Evolutionary conservation across 2,329 filamentous ascomycete species (phyloP).

Genomic region (Fusarium decemcellulare): DNA sequence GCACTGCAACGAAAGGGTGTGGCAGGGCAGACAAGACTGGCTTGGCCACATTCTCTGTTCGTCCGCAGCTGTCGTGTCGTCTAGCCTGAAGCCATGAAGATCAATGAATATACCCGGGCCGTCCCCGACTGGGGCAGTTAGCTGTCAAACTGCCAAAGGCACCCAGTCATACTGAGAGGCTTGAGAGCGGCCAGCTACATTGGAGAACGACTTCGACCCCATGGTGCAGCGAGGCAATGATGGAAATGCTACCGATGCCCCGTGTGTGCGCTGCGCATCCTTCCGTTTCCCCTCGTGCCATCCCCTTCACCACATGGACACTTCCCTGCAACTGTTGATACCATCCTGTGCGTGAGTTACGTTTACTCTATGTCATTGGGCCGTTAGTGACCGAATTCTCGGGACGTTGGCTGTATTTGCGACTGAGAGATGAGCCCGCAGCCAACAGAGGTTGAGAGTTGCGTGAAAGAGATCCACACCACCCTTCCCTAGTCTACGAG

Average conservation of each 20-base stretch:
- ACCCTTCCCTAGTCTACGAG: constrained; percentile 1
- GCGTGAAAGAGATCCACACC: constrained; percentile 9
- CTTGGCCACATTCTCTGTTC: constrained; percentile 6
- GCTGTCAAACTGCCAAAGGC: constrained; percentile 28
- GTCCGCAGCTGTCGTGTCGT: background rate
- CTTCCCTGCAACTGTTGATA: background rate
- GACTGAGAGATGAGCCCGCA: constrained; percentile 38
- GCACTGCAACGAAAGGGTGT: background rate
- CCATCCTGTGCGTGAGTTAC: background rate
- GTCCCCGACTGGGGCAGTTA: constrained; percentile 35
- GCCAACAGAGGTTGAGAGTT: constrained; percentile 9
- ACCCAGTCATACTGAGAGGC: background rate
- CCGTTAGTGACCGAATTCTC: constrained; percentile 12
- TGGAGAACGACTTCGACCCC: background rate
- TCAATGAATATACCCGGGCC: constrained; percentile 23
- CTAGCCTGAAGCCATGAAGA: constrained; percentile 1
- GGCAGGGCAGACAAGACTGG: background rate
- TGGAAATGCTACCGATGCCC: background rate
- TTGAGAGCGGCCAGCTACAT: background rate
- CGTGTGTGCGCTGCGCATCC: background rate
- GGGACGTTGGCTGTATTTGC: constrained; percentile 22
- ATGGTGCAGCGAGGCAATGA: background rate
- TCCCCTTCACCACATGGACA: background rate
- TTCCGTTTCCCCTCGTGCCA: background rate
- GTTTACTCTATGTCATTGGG: constrained; percentile 3